A percentile compares a stretch with the other conserved stretches of the same genome.
These are phyloP conservation scores for Leishmania braziliensis DNA, from an alignment of 208 protist genomes.

Conservation along the genomic window DNA sequence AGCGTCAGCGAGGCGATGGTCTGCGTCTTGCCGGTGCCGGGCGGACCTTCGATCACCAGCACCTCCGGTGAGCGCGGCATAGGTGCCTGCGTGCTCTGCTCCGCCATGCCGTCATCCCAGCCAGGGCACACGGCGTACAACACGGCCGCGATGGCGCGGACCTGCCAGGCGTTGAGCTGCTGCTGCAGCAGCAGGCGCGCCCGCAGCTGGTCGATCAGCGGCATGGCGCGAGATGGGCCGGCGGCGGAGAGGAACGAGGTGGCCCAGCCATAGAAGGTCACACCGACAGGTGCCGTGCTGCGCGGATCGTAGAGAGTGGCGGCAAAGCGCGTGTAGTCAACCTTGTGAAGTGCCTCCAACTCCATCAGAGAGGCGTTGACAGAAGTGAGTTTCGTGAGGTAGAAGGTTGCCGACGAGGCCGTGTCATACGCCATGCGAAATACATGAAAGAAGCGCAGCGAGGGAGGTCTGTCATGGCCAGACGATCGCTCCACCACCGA, in stretches of 20 bases:
- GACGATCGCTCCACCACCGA: slow-evolving; percentile 6
- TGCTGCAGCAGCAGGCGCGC: slow-evolving; percentile 38
- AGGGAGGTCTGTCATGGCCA: not conserved
- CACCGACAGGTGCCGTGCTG: slow-evolving; percentile 34
- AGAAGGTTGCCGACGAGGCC: slow-evolving; percentile 31
- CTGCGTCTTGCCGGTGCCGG: slow-evolving; percentile 92
- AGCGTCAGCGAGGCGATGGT: slow-evolving; percentile 74
- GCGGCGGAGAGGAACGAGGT: slow-evolving; percentile 25
- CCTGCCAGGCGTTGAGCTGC: slow-evolving; percentile 71
- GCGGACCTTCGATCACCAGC: slow-evolving; percentile 86
- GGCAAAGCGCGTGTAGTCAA: slow-evolving; percentile 56
- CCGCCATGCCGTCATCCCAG: slow-evolving; percentile 39
- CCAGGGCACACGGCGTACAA: slow-evolving; percentile 46
- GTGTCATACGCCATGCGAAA: slow-evolving; percentile 41
- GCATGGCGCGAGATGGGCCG: slow-evolving; percentile 7
- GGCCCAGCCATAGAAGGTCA: slow-evolving; percentile 34
- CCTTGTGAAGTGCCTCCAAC: slow-evolving; percentile 50
- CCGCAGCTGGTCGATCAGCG: slow-evolving; percentile 23
- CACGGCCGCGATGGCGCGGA: slow-evolving; percentile 55
- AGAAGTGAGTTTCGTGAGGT: slow-evolving; percentile 53
- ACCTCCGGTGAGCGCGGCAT: slow-evolving; percentile 40
- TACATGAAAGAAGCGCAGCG: slow-evolving; percentile 57
- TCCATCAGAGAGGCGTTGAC: slow-evolving; percentile 47
- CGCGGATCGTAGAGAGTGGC: slow-evolving; percentile 67
- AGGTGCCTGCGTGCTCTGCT: not conserved